Evolutionary conservation across 139 green algal genomes (phyloP), one percentile per base, ranked within the genome.

Genomic region (Zygnema cylindricum): DNA sequence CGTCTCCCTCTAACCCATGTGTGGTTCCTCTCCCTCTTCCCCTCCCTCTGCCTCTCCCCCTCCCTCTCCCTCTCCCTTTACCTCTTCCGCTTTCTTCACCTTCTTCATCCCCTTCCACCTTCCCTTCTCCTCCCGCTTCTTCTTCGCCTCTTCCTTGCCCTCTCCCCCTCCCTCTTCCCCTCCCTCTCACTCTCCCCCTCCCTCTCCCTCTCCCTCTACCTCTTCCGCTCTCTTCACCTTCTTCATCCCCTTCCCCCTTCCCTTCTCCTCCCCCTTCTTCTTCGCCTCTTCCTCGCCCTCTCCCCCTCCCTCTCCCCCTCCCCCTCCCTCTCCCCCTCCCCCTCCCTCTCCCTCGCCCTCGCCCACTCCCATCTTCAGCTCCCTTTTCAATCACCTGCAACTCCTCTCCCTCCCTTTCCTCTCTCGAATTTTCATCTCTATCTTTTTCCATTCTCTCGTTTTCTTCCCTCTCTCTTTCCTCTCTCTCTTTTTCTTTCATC

Each of bases 261-360:
- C 7, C 7, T 63, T 25, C 7, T 25, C 16, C 7, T 16, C 40
- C 11, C 16, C 11, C 7, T 43, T 79, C 38, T 11, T 43, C 71
- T 16, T 25, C 71, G 11, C 71, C 38, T n/a, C 71, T 16, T 25
- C 7, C 36, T 43, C 11, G 11, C 71, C 71, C 71, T 16, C 38
- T 3, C 21, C 71, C 36, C 71, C 11, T 54, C 3, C 16, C 16
- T 79, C 7, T 79, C 16, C 3, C 3, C 7, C 77, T 77, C 3
- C 77, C 77, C 3, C 16, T 85, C 11, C 3, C 49, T 69, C 43
- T 85, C 49, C 11, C 77, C 82, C 16, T 85, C 77, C 77, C 77
- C 21, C 11, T 38, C 77, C 49, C 77, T 11, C 49, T 40, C 77
- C 77, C 77, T 3, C 75, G n/a, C 33, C n/a, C 75, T 82, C 75